Evolutionary conservation across 805 yeast genomes (phyloP), one percentile per base, ranked within the genome.

Genomic region (Brettanomyces anomalus): DNA sequence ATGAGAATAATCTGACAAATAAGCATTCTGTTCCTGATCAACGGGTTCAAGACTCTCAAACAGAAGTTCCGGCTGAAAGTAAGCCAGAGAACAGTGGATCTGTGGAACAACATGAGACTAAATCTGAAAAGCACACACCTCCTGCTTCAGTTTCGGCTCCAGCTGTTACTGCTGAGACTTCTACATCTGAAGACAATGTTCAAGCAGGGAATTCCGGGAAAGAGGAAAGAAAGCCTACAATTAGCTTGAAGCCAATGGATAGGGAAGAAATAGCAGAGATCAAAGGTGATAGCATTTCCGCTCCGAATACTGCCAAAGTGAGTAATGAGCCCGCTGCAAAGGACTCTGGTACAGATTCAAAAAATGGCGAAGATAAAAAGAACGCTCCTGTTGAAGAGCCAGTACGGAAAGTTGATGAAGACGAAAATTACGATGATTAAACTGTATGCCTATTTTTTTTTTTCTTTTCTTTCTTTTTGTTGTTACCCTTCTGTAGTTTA

Each of bases 351-450:
- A 16, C 37, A 16, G 37, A 32, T 8, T 13, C 33, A 13, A 15
- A 19, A 14, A 24, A 38, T 8, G 11, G 8, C 11, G 20, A 13
- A 26, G 33, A 16, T 13, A 20, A 39, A 39, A 19, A 34, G 4
- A 21, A 15, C 11, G 6, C 33, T 11, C 30, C 26, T 5, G 14
- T 35, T n/a, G 43, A 40, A 19, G 38, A 37, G 5, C 33, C 43
- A n/a, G 43, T 40, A 10, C 16, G 43, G n/a, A 34, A 40, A 16
- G 52, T 40, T 19, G 43, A 40, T 14, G 43, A 40, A 16, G 43
- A 40, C 33, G 38, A 40, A 24, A 33, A 40, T 20, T 40, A 40
- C 24, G 43, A 40, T 31, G 38, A 40, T 15, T 19, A 39, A 39
- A 24, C 10, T 24, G 28, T 24, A 24, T 24, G 28, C 28, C 3